A percentile compares a stretch with the other conserved stretches of the same genome.
These are phyloP conservation scores for Mucuna pruriens DNA, from an alignment of 306 rosid species.

Conservation along the genomic window DNA sequence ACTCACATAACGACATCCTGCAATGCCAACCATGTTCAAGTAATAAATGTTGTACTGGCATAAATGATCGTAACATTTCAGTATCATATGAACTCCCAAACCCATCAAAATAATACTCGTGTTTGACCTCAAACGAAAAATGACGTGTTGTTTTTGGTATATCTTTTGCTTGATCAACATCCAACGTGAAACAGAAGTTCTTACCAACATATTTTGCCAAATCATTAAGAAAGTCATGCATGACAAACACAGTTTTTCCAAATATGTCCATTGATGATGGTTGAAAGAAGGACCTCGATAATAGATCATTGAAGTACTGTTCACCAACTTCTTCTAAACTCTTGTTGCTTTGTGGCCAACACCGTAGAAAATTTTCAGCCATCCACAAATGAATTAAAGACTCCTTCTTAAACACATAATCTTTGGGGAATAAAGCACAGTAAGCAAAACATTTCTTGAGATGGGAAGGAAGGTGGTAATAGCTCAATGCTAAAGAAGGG, in stretches of 20 bases:
- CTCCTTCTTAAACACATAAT: neutral
- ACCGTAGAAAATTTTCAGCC: neutral
- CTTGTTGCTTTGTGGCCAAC: neutral
- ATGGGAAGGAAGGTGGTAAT: constrained; percentile 12
- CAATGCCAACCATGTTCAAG: too few species aligned
- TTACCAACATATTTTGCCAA: neutral
- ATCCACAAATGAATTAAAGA: neutral
- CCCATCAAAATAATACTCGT: too few species aligned
- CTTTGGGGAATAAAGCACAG: constrained; percentile 11
- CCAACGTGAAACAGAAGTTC: neutral
- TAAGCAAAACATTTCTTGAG: constrained; percentile 20
- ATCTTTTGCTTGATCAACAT: neutral
- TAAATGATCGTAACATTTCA: neutral
- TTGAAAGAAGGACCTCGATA: neutral
- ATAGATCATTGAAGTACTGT: neutral
- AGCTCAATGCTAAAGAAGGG: neutral
- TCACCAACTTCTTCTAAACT: neutral
- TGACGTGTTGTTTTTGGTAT: neutral
- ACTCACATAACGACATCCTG: neutral
- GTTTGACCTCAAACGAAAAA: neutral
- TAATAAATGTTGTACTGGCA: too few species aligned
- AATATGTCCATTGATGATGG: accelerated
- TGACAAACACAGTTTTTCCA: neutral
- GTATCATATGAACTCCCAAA: neutral
- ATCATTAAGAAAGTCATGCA: neutral